Evolutionary conservation across 2,329 filamentous ascomycete species (phyloP).

Genomic region (Alternaria consortialis): DNA sequence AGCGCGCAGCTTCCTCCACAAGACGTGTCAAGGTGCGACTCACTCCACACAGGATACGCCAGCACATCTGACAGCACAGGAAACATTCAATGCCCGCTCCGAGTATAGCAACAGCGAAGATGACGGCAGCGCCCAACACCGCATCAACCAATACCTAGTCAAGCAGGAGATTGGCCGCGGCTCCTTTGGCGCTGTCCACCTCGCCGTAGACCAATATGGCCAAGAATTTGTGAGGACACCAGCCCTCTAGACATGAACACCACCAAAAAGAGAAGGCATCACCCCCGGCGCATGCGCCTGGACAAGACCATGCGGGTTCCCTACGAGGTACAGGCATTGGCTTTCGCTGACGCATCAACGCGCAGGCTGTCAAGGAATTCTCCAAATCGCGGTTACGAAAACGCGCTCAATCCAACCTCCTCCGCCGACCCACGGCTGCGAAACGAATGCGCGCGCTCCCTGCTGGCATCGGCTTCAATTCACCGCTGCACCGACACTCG

Average conservation of each 20-base stretch:
- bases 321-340: conserved; percentile 25
- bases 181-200: conserved; percentile 92
- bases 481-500: conserved; percentile 69
- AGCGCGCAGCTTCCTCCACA: conserved; percentile 66
- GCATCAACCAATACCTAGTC: conserved; percentile 95
- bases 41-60: not conserved
- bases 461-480: conserved; percentile 66
- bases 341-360: conserved; percentile 40
- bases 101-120: conserved; percentile 86
- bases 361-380: conserved; percentile 94
- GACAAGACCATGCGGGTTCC: conserved; percentile 34
- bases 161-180: conserved; percentile 95
- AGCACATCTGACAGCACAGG: conserved; percentile 59
- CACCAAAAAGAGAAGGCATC: conserved; percentile 4
- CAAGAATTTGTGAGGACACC: conserved; percentile 81
- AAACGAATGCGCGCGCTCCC: conserved; percentile 63
- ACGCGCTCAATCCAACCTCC: conserved; percentile 86
- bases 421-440: conserved; percentile 69
- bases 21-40: conserved; percentile 67
- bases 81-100: conserved; percentile 89
- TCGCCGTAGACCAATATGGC: conserved; percentile 88
- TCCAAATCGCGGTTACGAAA: conserved; percentile 91
- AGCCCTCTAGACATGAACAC: conserved; percentile 21
- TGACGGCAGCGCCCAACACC: conserved; percentile 81
- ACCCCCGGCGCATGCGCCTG: conserved; percentile 5